A percentile compares a stretch with the other conserved stretches of the same genome.
These are phyloP conservation scores for Lobulomyces angularis DNA, from an alignment of 192 early-diverging fungal species.

Conservation along the genomic window DNA sequence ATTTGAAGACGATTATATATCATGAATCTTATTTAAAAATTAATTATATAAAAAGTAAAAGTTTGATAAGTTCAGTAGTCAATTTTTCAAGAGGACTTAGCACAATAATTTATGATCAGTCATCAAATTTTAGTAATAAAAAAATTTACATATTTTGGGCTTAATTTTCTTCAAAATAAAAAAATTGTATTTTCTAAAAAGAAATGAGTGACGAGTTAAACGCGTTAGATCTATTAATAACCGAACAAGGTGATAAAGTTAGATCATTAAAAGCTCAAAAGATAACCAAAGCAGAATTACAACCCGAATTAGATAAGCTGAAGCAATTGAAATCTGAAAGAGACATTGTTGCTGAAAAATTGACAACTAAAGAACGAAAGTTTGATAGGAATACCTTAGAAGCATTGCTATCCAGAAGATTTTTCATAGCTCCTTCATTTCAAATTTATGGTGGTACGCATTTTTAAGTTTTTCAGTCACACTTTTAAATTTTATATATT, in stretches of 20 bases:
- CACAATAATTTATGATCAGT: too few relatives aligned
- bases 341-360: slow-evolving; percentile 16
- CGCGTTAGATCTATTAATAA: too few relatives aligned
- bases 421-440: slow-evolving; percentile 95
- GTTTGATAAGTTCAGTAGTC: too few relatives aligned
- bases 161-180: too few relatives aligned
- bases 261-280: not conserved
- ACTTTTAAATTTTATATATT: slow-evolving; percentile 8
- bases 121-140: too few relatives aligned
- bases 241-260: slow-evolving; percentile 14
- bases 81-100: too few relatives aligned
- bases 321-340: slow-evolving; percentile 27
- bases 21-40: too few relatives aligned
- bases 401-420: slow-evolving; percentile 72
- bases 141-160: too few relatives aligned
- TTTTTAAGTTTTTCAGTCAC: not conserved
- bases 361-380: slow-evolving; percentile 11
- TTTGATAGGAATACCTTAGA: slow-evolving; percentile 59
- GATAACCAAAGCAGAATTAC: slow-evolving; percentile 19
- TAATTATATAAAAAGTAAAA: too few relatives aligned
- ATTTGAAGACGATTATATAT: too few relatives aligned
- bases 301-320: slow-evolving; percentile 21
- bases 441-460: slow-evolving; percentile 79
- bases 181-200: too few relatives aligned
- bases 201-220: too few relatives aligned